Evolutionary conservation across 208 protist species (phyloP), one percentile per base, ranked within the genome.

Genomic region (Acanthamoeba culbertsoni): DNA sequence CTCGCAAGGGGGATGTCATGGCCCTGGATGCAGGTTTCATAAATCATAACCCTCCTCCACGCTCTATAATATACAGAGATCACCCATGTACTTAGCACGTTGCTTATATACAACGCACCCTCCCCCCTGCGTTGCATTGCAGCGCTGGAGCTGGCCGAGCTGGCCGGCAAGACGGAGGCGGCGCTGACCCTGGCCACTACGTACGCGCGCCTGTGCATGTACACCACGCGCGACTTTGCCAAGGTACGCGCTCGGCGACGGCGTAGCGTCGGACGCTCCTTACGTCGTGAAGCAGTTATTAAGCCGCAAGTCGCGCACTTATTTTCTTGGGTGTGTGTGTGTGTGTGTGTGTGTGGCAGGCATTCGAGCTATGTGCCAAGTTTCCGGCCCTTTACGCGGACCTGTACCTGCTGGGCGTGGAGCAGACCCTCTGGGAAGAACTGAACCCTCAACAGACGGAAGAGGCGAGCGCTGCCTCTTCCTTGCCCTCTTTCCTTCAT

Each of bases 321-420:
- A 23, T 55, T 55, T 23, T 55, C 18, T 55, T 55, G 12, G 8
- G 18, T 55, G 8, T 8, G 18, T 55, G 18, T 55, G 8, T 55
- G 18, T 55, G 48, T 55, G 8, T 55, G 31, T 68, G 65, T 75
- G 28, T 6, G 4, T n/a, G 7, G 7, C 35, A 82, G 71, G 71
- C 71, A 5, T 82, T 82, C 31, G 53, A 89, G 26, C 28, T 89
- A 20, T 89, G n/a, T 26, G 51, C 79, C 79, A 59, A 65, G 79
- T 89, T 89, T 10, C 79, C 79, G 4, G 28, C 46, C 14, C 46
- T 89, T 10, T 89, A 89, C 79, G 40, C 37, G 35, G 46, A 89
- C 42, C 51, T 89, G 33, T 89, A 89, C 55, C 77, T 62, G 10
- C 8, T 88, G 26, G 37, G 48, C 43, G 77, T 59, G 28, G 77